These are phyloP conservation scores for Lachnellula arida DNA, from an alignment of 2,329 filamentous ascomycete genomes.

Conservation along the genomic window DNA sequence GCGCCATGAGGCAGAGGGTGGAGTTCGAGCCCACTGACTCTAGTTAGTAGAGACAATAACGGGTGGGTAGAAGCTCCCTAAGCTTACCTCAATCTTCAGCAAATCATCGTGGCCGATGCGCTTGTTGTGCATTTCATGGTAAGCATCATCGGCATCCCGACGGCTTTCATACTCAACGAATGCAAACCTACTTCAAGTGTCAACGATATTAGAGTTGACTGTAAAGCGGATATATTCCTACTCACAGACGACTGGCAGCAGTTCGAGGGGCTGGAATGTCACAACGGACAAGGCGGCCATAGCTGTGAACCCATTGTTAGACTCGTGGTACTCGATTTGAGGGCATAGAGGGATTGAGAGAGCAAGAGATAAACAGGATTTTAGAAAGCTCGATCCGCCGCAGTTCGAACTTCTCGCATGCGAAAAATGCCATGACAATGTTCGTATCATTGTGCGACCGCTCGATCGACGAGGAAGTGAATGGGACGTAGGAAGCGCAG, in stretches of 20 bases:
- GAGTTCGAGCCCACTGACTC: constrained; percentile 92
- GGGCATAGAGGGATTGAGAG: constrained; percentile 22
- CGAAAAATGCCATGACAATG: constrained; percentile 29
- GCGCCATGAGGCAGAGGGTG: constrained; percentile 95
- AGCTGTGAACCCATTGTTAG: constrained; percentile 52
- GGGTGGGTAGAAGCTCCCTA: not conserved
- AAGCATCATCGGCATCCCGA: constrained; percentile 96
- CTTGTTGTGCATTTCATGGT: constrained; percentile 99
- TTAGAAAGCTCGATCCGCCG: constrained; percentile 25
- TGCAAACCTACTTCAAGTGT: constrained; percentile 64
- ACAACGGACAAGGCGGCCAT: constrained; percentile 95
- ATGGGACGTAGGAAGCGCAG: constrained; percentile 34
- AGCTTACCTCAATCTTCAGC: constrained; percentile 89
- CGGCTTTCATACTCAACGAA: constrained; percentile 99
- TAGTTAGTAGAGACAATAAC: constrained; percentile 3
- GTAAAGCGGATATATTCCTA: constrained; percentile 31
- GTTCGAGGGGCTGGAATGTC: constrained; percentile 96
- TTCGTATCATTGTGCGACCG: constrained; percentile 32
- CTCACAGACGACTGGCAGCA: constrained; percentile 91
- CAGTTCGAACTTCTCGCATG: constrained; percentile 20
- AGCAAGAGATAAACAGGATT: constrained; percentile 24
- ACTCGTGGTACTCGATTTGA: constrained; percentile 10
- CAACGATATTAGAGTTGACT: constrained; percentile 32
- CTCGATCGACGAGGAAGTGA: constrained; percentile 36
- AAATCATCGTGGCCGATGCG: constrained; percentile 88